These are phyloP conservation scores for Xylariaceae sp. DNA, from an alignment of 2,329 filamentous ascomycete genomes.

Conservation along the genomic window DNA sequence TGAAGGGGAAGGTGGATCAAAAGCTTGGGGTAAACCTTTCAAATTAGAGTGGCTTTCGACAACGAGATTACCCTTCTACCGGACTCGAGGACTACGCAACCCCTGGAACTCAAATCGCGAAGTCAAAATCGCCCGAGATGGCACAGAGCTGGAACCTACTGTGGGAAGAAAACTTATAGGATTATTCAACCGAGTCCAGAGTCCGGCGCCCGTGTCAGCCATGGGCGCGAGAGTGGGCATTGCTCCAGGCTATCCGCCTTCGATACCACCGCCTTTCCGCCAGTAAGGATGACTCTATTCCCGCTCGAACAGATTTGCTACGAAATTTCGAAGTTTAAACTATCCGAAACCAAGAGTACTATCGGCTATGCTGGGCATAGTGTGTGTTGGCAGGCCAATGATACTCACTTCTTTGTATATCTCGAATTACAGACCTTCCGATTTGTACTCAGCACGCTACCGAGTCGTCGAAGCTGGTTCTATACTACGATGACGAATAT, in stretches of 20 bases:
- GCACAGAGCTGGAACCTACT: slow-evolving; percentile 86
- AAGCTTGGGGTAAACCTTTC: slow-evolving; percentile 91
- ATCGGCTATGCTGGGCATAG: background rate
- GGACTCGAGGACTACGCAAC: slow-evolving; percentile 85
- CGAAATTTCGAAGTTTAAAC: too few species aligned
- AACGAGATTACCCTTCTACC: slow-evolving; percentile 82
- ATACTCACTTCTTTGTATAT: background rate
- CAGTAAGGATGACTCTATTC: slow-evolving; percentile 28
- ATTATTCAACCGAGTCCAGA: slow-evolving; percentile 71
- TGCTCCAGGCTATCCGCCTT: slow-evolving; percentile 46
- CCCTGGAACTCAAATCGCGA: slow-evolving; percentile 95
- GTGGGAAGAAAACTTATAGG: slow-evolving; percentile 78
- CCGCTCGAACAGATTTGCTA: too few species aligned
- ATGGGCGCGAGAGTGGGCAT: slow-evolving; percentile 43
- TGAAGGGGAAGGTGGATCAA: slow-evolving; percentile 54
- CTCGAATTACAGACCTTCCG: background rate
- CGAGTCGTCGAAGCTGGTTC: background rate
- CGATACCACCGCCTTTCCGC: slow-evolving; percentile 44
- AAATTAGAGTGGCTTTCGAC: slow-evolving; percentile 89
- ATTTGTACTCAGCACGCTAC: background rate
- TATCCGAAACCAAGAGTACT: too few species aligned
- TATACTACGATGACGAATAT: too few species aligned
- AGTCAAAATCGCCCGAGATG: slow-evolving; percentile 94
- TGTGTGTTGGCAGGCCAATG: background rate
- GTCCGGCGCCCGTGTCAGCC: slow-evolving; percentile 40